Percentiles rank a stretch among this genome's conserved stretches.
Evolutionary conservation across 306 rosid species (phyloP).

Genomic region (Quillaja saponaria): DNA sequence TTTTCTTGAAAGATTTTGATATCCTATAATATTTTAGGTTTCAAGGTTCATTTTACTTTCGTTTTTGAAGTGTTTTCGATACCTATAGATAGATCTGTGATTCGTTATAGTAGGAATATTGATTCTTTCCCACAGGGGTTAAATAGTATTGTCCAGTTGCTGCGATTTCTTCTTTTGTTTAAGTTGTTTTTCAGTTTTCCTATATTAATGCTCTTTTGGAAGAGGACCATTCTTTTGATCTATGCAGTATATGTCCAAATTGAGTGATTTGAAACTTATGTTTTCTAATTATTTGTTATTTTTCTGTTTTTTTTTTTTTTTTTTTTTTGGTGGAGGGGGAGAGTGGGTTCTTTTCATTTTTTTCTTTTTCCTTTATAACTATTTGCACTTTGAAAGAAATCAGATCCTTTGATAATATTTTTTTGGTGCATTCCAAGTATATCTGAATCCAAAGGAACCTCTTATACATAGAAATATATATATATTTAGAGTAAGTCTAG

Average conservation of each 20-base stretch:
- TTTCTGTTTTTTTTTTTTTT: no score
- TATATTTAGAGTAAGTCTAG: slow-evolving; percentile 21
- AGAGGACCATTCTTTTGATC: slow-evolving; percentile 23
- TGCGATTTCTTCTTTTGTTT: not conserved
- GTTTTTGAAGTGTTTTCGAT: no score
- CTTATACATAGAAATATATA: slow-evolving; percentile 29
- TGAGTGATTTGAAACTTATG: slow-evolving; percentile 13
- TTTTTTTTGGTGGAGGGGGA: no score
- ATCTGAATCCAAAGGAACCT: slow-evolving; percentile 37
- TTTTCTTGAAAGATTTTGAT: not conserved
- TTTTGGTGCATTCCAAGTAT: slow-evolving; percentile 28
- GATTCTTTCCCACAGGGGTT: slow-evolving; percentile 9
- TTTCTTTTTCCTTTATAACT: slow-evolving; percentile 34
- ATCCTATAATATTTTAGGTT: no score
- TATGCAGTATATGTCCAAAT: slow-evolving; percentile 23
- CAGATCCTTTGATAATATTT: slow-evolving; percentile 30
- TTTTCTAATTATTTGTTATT: not conserved
- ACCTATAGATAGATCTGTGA: no score
- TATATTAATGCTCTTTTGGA: slow-evolving; percentile 7
- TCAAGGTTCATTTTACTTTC: no score
- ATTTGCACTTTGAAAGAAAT: slow-evolving; percentile 38
- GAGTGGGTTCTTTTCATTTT: slow-evolving; percentile 27
- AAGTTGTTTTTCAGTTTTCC: not conserved
- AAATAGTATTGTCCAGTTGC: slow-evolving; percentile 2
- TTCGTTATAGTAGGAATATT: slow-evolving; percentile 5